phyloP scores from a whole-genome alignment of 176 grass and related monocot species.

The maize (Zea mays) region Zm-B73-REFERENCE-NAM-5.0 NC_050103.1:155143501-155144000 shows the following conservation, averaged over 20 bases:
- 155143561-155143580: slow-evolving; percentile 54
- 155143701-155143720: slow-evolving; percentile 99
- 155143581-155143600: slow-evolving; percentile 68
- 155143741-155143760: slow-evolving; percentile 82
- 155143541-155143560: slow-evolving; percentile 53
- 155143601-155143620: slow-evolving; percentile 92
- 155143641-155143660: slow-evolving; percentile 75
- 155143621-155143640: slow-evolving; percentile 90
- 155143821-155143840: slow-evolving; percentile 99
- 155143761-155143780: slow-evolving; percentile 87
- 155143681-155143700: slow-evolving; percentile 74
- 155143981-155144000: slow-evolving; percentile 88
- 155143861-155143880: slow-evolving; percentile 84
- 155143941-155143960: slow-evolving; percentile 97
- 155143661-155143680: slow-evolving; percentile 68
- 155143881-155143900: slow-evolving; percentile 99
- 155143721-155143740: slow-evolving; percentile 79
- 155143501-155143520: slow-evolving; percentile 54
- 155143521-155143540: slow-evolving; percentile 54
- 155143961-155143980: slow-evolving; percentile 98
- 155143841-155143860: slow-evolving; percentile 95
- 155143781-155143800: slow-evolving; percentile 75
- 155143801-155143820: slow-evolving; percentile 83
- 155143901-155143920: slow-evolving; percentile 99
- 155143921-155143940: slow-evolving; percentile 93